phyloP scores from a whole-genome alignment of 1,284 basidiomycete genomes.

The Inonotus hispidus region DNA sequence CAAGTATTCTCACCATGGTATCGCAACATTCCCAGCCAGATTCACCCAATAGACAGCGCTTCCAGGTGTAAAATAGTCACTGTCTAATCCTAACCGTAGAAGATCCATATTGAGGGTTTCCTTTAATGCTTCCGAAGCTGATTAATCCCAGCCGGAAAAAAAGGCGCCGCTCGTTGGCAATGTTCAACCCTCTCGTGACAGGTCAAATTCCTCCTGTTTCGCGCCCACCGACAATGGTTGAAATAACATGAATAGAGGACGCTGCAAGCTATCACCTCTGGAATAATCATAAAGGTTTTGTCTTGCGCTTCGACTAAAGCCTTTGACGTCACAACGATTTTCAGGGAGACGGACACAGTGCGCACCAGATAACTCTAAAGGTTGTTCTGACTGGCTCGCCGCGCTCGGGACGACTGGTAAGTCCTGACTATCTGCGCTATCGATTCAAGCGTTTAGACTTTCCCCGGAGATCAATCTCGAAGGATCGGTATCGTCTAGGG shows the following conservation, averaged over 20 bases:
- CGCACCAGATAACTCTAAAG: slow-evolving; percentile 2
- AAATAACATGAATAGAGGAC: too few relatives aligned
- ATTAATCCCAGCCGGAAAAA: too few relatives aligned
- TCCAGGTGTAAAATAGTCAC: neutral
- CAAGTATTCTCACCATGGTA: too few relatives aligned
- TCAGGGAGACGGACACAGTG: slow-evolving; percentile 18
- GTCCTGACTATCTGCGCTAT: slow-evolving; percentile 8
- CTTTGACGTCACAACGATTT: slow-evolving; percentile 13
- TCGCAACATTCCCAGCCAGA: neutral
- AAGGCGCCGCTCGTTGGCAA: too few relatives aligned
- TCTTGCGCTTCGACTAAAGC: neutral
- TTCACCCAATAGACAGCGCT: neutral
- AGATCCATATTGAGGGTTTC: neutral
- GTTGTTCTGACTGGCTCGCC: neutral
- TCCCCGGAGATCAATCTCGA: neutral
- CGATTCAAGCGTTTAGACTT: slow-evolving; percentile 5
- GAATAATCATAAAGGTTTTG: neutral
- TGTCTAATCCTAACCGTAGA: neutral
- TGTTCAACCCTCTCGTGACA: too few relatives aligned
- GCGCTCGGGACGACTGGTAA: neutral
- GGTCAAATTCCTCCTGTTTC: too few relatives aligned
- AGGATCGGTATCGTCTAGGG: neutral
- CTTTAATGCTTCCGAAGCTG: neutral
- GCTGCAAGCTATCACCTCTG: neutral
- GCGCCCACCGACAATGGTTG: too few relatives aligned